Evolutionary conservation across 345 rosid genomes (phyloP).

Genomic region (Bretschneidera sinensis): DNA sequence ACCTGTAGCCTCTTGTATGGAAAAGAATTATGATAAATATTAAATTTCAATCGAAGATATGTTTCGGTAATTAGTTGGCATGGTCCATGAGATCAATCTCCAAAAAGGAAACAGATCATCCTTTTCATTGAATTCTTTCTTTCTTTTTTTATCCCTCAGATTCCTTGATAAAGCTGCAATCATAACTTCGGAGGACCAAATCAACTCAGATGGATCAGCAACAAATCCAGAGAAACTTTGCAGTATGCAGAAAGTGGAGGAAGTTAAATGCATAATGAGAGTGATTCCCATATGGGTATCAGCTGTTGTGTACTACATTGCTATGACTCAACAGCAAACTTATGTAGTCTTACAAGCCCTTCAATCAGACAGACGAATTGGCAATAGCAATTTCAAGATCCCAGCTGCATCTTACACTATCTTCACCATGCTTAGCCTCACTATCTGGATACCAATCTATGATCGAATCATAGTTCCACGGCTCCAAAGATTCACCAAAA

Average conservation of each 20-base stretch:
- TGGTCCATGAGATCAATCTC: no score
- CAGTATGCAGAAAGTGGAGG: conserved; percentile 50
- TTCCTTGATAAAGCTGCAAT: conserved; percentile 41
- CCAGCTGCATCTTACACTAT: conserved; percentile 35
- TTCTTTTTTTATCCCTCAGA: conserved; percentile 20
- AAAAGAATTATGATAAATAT: no score
- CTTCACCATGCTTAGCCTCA: conserved; percentile 28
- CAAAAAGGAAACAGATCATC: no score
- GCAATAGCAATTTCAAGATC: conserved; percentile 19
- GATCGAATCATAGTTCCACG: conserved; percentile 32
- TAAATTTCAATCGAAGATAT: no score
- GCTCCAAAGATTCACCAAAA: conserved; percentile 25
- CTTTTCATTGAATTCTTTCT: neutral
- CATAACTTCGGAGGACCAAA: conserved; percentile 20
- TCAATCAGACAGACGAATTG: conserved; percentile 26
- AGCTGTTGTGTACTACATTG: conserved; percentile 15
- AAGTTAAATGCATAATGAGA: conserved; percentile 36
- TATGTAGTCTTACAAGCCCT: conserved; percentile 39
- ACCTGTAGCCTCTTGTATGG: no score
- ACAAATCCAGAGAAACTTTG: conserved; percentile 41
- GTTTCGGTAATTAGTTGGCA: no score
- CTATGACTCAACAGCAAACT: conserved; percentile 30
- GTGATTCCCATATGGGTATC: conserved; percentile 36
- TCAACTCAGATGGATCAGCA: conserved; percentile 34
- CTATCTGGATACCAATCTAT: conserved; percentile 36